phyloP scores from a whole-genome alignment of 345 rosid genomes.

The Limnanthes douglasii region DNA sequence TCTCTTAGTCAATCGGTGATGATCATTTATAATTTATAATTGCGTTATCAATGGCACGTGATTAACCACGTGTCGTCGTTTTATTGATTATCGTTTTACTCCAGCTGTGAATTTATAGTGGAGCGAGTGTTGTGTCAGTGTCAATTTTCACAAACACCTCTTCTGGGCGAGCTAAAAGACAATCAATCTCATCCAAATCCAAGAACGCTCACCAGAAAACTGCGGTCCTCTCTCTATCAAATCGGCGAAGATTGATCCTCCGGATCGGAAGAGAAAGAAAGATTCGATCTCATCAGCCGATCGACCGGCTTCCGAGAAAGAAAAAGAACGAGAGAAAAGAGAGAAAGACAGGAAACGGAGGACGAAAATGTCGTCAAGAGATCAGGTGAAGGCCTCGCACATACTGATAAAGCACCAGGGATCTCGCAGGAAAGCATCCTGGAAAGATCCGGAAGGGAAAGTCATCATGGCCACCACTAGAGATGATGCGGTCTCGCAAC shows the following conservation, averaged over 20 bases:
- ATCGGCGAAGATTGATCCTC: conserved; percentile 34
- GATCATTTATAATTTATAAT: no score
- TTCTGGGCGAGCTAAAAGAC: no score
- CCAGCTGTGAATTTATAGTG: no score
- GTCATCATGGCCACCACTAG: conserved; percentile 50
- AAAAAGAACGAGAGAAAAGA: conserved; percentile 9
- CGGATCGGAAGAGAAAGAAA: conserved; percentile 42
- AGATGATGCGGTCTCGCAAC: conserved; percentile 62
- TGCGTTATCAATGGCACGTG: no score
- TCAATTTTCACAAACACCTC: no score
- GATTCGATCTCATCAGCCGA: conserved; percentile 24
- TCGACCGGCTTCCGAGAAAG: conserved; percentile 17
- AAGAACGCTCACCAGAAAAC: no score
- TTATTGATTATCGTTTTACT: no score
- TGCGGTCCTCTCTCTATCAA: background rate
- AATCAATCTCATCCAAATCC: no score
- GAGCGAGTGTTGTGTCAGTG: no score
- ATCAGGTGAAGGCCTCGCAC: conserved; percentile 74
- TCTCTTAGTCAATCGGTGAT: no score
- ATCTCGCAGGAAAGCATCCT: conserved; percentile 81
- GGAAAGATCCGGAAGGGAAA: conserved; percentile 96
- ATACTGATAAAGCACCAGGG: conserved; percentile 91
- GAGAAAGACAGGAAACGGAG: conserved; percentile 22
- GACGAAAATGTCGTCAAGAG: conserved; percentile 23
- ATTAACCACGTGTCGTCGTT: no score